These are phyloP conservation scores for Pichia insulana DNA, from an alignment of 805 yeast genomes.

Conservation along the genomic window DNA sequence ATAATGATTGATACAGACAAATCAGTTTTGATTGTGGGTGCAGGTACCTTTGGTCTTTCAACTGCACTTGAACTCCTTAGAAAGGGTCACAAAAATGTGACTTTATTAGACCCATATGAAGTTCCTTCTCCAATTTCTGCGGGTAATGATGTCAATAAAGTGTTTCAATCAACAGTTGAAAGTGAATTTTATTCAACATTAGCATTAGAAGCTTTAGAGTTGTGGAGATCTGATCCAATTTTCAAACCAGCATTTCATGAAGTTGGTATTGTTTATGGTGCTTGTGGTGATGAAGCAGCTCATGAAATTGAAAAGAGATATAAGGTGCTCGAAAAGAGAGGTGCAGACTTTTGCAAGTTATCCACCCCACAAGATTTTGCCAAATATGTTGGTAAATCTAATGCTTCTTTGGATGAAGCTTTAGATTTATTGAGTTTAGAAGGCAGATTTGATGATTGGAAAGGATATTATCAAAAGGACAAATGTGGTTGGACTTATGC, in stretches of 20 bases:
- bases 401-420: neutral
- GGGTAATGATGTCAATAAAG: conserved; percentile 35
- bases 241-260: conserved; percentile 23
- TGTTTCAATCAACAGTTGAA: conserved; percentile 27
- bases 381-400: neutral
- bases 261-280: conserved; percentile 27
- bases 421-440: conserved; percentile 6
- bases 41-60: conserved; percentile 38
- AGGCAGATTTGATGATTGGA: conserved; percentile 23
- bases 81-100: conserved; percentile 26
- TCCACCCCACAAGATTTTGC: conserved; percentile 12
- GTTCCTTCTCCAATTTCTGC: conserved; percentile 33
- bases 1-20: too few species aligned
- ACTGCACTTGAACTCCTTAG: conserved; percentile 31
- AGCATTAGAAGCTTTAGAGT: conserved; percentile 28
- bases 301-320: conserved; percentile 2
- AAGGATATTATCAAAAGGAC: conserved; percentile 25
- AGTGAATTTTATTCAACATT: conserved; percentile 19
- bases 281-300: conserved; percentile 14
- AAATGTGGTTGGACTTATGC: conserved; percentile 34
- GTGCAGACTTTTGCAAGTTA: conserved; percentile 8
- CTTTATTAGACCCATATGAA: conserved; percentile 26
- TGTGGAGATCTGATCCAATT: conserved; percentile 28
- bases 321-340: neutral
- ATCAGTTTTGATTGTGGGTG: conserved; percentile 30